phyloP scores from a whole-genome alignment of 768 basidiomycete species.

The Hypholoma sublateritium region DNA sequence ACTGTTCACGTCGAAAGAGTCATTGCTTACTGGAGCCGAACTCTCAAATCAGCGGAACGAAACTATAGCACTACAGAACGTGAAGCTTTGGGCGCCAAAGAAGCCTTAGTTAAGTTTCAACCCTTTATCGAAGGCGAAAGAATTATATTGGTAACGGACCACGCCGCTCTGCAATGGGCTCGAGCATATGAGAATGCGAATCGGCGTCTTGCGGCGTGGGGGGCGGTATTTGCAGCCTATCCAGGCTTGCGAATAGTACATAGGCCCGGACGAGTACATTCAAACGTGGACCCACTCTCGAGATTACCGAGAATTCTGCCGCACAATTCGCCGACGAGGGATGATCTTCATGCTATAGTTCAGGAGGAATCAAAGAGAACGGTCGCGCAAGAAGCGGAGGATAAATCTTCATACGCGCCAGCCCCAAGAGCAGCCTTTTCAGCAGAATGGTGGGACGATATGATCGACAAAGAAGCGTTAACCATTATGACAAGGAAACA shows the following conservation, averaged over 20 bases:
- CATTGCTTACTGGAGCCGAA: slow-evolving; percentile 28
- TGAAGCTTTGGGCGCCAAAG: slow-evolving; percentile 21
- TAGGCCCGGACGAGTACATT: slow-evolving; percentile 30
- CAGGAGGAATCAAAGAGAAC: slow-evolving; percentile 2
- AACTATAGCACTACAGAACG: slow-evolving; percentile 32
- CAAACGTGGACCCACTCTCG: slow-evolving; percentile 28
- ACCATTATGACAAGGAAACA: slow-evolving; percentile 6
- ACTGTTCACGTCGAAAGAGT: slow-evolving; percentile 27
- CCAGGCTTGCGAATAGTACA: slow-evolving; percentile 30
- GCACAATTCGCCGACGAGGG: slow-evolving; percentile 13
- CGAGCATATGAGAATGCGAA: slow-evolving; percentile 23
- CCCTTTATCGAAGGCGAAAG: slow-evolving; percentile 34
- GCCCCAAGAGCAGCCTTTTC: slow-evolving; percentile 21
- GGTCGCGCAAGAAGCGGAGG: slow-evolving; percentile 7
- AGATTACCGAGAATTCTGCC: slow-evolving; percentile 14
- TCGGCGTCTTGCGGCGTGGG: slow-evolving; percentile 27
- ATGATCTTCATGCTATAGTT: slow-evolving; percentile 7
- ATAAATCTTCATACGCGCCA: neutral
- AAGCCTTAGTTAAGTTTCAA: slow-evolving; percentile 29
- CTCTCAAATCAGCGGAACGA: slow-evolving; percentile 23
- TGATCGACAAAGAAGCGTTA: slow-evolving; percentile 11
- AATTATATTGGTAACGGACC: slow-evolving; percentile 23
- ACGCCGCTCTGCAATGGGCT: slow-evolving; percentile 25
- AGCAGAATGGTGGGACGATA: slow-evolving; percentile 21
- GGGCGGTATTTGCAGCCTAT: slow-evolving; percentile 30